phyloP scores from a whole-genome alignment of 2,329 filamentous ascomycete species.

The Nemania serpens region DNA sequence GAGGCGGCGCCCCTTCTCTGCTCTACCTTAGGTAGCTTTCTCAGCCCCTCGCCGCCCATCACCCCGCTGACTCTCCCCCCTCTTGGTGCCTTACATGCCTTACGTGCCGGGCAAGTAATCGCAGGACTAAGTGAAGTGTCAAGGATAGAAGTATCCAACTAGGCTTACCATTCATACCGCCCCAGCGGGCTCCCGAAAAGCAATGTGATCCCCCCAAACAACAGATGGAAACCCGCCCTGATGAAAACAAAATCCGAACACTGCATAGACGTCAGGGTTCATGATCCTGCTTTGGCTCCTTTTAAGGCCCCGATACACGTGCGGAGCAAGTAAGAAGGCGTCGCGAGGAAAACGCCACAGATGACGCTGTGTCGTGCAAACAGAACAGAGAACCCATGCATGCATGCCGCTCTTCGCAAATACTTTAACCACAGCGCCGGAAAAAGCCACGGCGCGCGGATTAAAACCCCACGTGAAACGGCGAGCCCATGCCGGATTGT shows the following conservation, averaged over 20 bases:
- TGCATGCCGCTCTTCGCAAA: no score
- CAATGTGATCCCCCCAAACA: not conserved
- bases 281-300: not conserved
- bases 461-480: not conserved
- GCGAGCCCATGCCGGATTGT: not conserved
- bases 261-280: not conserved
- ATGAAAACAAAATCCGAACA: not conserved
- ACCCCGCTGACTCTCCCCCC: not conserved
- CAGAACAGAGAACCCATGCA: no score
- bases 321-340: not conserved
- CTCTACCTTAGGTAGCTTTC: no score
- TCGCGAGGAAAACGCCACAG: not conserved
- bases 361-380: not conserved
- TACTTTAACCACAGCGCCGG: not conserved
- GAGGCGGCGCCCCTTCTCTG: not conserved
- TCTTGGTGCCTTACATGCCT: not conserved
- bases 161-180: not conserved
- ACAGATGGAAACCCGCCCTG: no score
- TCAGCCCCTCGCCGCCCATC: slow-evolving; percentile 1
- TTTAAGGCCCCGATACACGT: slow-evolving; percentile 4
- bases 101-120: not conserved
- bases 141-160: not conserved
- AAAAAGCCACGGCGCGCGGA: not conserved
- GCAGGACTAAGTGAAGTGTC: not conserved
- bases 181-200: not conserved